Base-by-base conservation (phyloP, 108 stramenopile species). In the Cyclotella choctawhatcheeana region DNA sequence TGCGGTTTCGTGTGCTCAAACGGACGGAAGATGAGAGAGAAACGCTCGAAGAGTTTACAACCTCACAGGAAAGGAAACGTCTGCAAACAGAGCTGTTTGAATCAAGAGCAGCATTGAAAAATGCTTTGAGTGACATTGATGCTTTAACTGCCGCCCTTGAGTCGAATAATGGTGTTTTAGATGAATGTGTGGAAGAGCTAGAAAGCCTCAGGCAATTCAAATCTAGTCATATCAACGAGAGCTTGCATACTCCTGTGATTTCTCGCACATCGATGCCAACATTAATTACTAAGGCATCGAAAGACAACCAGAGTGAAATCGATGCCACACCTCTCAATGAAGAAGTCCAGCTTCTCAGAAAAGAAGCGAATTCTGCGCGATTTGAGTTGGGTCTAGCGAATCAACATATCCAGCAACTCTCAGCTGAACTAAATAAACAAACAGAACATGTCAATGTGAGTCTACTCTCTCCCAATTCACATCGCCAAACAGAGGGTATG, bases 141-240 rank as follows among this genome's bases (percentile, higher is more conserved):
- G 55, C 62, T 50, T 35, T 79, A 5, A 79, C 69, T 55, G 20
- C 44, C 30, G 70, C 77, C 0, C 33, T 79, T 31, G 77, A 79
- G 33, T 44, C 50, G 14, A 79, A 79, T 43, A 79, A 79, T 35
- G 62, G 65, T 44, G 31, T 47, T 27, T 32, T 70, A 25, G 70
- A 79, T 20, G 10, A 24, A 22, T 25, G 63, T 18, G 63, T 79
- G 6, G 1, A 16, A 8, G 55, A 79, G 53, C 33, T 71, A 16
- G 70, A 71, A 14, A 45, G 24, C 1, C 77, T 71, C 0, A 56
- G 50, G 16, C n/a, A 64, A 43, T 66, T 53, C 62, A 64, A 65
- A 44, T 22, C 33, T 1, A 35, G 54, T 16, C 59, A 60, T 1
- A 60, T 14, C 33, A 25, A 71, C 43, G 52, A 20, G 64, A 65